Evolutionary conservation across 768 basidiomycete species (phyloP), one percentile per base, ranked within the genome.

Genomic region (Coprinopsis cinerea): DNA sequence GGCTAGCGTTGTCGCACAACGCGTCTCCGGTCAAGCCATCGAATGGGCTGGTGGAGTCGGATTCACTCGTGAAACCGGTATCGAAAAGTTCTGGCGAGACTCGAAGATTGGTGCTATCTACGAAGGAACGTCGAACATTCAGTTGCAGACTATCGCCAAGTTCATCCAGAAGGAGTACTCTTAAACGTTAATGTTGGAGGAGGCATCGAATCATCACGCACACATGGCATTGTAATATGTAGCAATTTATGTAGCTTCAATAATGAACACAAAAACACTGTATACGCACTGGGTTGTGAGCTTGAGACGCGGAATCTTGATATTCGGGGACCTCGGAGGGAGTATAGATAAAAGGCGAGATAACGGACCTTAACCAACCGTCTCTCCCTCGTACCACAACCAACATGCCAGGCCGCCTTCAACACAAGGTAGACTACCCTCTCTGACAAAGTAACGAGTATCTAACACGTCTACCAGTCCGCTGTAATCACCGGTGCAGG

Each of bases 41-140:
- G 95, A 98, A 66, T 97, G 94, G 95, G 83, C 85, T 1, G 96
- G 93, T 35, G 94, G 93, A 1, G 77, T 92, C 43, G 95, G 92
- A 0, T 94, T 89, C 68, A 95, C 92, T 47, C 70, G 92, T 46
- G 93, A 97, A 70, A 89, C 90, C 0, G 93, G 92, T 2, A 87
- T 97, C 55, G 96, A 97, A 73, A 97, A 98, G 72, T 95, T 72
- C 63, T 95, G 91, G 91, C 71, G 95, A 52, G 95, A 97, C 66
- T 93, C 92, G 4, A 97, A 96, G 77, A 94, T 95, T 59, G 89
- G 91, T 23, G 88, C 89, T 1, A 92, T 92, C 46, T 92, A 92
- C 58, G 91, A 93, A 61, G 92, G 95, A 32, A 97, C 95, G 37
- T 92, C 88, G n/a, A 99, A 98, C 64, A 98, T 99, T 51, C 96